A percentile compares a stretch with the other conserved stretches of the same genome.
phyloP scores from a whole-genome alignment of 2,329 filamentous ascomycete genomes.

The Cladosporium oxysporum region DNA sequence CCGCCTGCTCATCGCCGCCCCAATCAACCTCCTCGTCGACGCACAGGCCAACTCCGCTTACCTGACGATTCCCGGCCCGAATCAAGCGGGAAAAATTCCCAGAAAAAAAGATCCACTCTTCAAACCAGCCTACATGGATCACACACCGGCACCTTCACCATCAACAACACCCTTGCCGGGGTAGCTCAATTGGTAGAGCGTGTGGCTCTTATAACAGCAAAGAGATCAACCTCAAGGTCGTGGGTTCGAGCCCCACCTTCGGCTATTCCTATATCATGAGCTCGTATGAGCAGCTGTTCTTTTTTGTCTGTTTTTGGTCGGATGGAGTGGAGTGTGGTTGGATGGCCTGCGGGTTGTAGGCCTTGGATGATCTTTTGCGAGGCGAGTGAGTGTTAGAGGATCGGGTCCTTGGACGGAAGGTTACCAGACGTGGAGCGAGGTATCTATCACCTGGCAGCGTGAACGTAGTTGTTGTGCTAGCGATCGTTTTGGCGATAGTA shows the following conservation, averaged over 20 bases:
- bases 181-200: constrained; percentile 57
- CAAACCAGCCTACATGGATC: background rate
- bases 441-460: background rate
- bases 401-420: background rate
- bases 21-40: background rate
- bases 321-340: background rate
- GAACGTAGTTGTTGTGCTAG: background rate
- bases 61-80: background rate
- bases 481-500: too few species aligned
- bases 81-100: background rate
- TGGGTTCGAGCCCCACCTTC: constrained; percentile 31
- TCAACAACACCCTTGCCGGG: constrained; percentile 37
- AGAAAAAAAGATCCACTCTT: background rate
- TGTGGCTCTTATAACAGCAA: constrained; percentile 49
- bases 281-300: background rate
- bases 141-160: background rate
- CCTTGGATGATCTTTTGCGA: background rate
- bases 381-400: background rate
- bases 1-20: background rate
- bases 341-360: background rate
- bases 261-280: constrained; percentile 27
- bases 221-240: constrained; percentile 31
- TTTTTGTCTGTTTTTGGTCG: background rate
- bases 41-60: background rate
- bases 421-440: too few species aligned